Evolutionary conservation across 805 yeast genomes (phyloP), one percentile per base, ranked within the genome.

Genomic region (Saturnispora sekii): DNA sequence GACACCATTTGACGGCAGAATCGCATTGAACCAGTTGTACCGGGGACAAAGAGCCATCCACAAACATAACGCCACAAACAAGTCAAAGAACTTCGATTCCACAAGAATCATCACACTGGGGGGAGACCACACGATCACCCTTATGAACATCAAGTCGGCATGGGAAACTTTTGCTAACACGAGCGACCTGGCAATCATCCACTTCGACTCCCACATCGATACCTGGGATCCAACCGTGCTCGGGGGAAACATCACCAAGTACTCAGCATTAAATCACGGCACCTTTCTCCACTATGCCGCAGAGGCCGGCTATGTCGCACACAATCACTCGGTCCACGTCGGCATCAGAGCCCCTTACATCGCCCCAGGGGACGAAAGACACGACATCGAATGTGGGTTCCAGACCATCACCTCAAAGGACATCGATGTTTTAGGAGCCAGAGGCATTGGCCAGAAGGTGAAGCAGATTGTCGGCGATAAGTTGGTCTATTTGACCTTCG

Each of bases 271-370:
- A 33, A 81, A 79, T 54, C 86, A 81, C 57, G 87, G 86, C 5
- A 79, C 87, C 0, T 79, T 79, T 50, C 63, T 81, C 37, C 85
- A 79, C 57, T 79, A 76, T 60, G 87, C 87, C 1, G 74, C 75
- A 38, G 86, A 81, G 58, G 70, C 76, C 40, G 86, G 86, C 1
- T 76, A 75, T 51, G 63, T 79, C 35, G 60, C 69, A 3, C 62
- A 66, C 12, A 63, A 65, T n/a, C 64, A 64, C 35, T 72, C 76
- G 48, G 70, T 70, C 46, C 86, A 81, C 56, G 76, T 77, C 32
- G 87, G 84, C 0, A 68, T 77, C 44, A 64, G 86, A 49, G 85
- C 84, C 3, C 85, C 85, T 1, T 75, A 64, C 52, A 69, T 76
- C 28, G 51, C 47, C 6, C 35, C 31, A 1, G 35, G 38, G 6